Base-by-base conservation (phyloP, 805 yeast genomes). In the Yarrowia sp. region DNA sequence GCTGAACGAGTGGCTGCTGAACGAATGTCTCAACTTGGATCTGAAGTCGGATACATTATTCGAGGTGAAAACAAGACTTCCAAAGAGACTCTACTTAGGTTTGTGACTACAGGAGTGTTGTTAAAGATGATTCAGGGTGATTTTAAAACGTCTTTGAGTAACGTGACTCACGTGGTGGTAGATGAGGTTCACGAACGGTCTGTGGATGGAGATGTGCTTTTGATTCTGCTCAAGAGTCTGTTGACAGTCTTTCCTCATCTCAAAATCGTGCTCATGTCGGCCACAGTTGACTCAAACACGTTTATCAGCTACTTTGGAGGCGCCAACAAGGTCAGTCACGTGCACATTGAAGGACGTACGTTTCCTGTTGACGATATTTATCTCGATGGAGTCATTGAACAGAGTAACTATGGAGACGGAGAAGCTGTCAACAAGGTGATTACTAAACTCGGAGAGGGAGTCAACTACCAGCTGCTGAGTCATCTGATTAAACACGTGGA, bases 111-210 rank as follows among this genome's bases (percentile, higher is more conserved):
- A 0, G 98, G 98, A 82, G 95, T 93, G 5, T 79, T 93, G 51
- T 82, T 93, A 28, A 81, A 97, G 67, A 88, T 92, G 86, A 79
- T 92, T 26, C 98, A 92, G 73, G 75, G 80, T 14, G 78, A 80
- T 62, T 71, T 83, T 46, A 72, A 74, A 7, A 69, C 71, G 0
- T 72, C 73, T 1, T 65, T 72, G 5, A 67, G 69, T 7, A 77
- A 82, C 63, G 76, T 92, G 17, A 85, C 86, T 33, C 89, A 88
- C 71, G 83, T 92, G 40, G 85, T 92, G 43, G 85, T 92, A 41
- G 98, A 93, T 79, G 98, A 93, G 76, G 98, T 93, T n/a, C 98
- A 93, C 74, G 98, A 93, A 75, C 78, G 98, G 69, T 91, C 97
- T 0, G 84, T 92, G 65, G 98, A 93, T 70, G 85, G 92, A 67